Base-by-base conservation (phyloP, 1,284 basidiomycete species). In the Hemileia vastatrix region DNA sequence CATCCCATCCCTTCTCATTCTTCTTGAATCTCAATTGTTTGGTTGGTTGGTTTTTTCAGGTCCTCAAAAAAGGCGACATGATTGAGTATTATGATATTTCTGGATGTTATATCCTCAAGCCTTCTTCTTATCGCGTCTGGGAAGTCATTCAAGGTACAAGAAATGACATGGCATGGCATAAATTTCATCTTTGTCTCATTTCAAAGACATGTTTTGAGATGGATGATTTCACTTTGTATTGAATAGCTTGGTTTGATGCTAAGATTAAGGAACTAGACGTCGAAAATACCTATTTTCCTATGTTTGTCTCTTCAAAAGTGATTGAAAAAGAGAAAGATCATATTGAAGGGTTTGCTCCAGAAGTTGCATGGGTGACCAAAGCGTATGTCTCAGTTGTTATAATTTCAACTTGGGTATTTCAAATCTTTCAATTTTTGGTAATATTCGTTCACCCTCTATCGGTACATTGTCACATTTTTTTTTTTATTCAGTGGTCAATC, bases 311-410 rank as follows among this genome's bases (percentile, higher is more conserved):
- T 0, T 78, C 83, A 62, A 90, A 90, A 65, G 90, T 95, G 40
- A 83, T 99, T 58, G 93, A 99, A 78, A 83, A 87, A 53, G 94
- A 99, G 77, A 98, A 98, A 80, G 87, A 98, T 72, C 94, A 99
- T 77, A 92, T 99, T 67, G 95, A 97, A 76, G 94, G 94, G n/a
- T 99, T 99, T 77, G 95, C 94, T 66, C 93, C 94, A 1, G 94
- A 99, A 78, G 95, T 99, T 36, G 95, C 94, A 24, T 99, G 94
- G 95, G 95, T 99, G 59, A 99, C 95, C 49, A 83, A 83, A 78
- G 94, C 94, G 87, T 91, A 73, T 76, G 87, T 83, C 19, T 9
- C 23, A 57, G 32, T 19, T 36, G 27, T 49, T 54, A n/a, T 31
- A 23, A 18, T 21, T 44, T 1, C 18, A 23, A 13, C 33, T 36